Evolutionary conservation across 306 rosid species (phyloP), one percentile per base, ranked within the genome.

Genomic region (Quercus suber): DNA sequence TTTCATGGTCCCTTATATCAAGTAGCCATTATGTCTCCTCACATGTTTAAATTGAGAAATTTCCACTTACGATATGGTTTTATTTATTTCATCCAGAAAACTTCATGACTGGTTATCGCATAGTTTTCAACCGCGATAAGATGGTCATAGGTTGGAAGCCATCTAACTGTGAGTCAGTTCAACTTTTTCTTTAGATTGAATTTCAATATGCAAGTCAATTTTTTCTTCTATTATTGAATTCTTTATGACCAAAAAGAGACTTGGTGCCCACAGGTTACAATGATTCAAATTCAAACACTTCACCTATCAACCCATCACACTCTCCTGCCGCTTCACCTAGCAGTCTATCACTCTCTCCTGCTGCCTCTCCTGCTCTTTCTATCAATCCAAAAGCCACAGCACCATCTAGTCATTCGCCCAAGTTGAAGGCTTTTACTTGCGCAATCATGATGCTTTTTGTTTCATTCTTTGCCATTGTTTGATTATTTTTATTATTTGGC

Each of bases 71-170:
- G 17, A 55, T 35, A 12, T 53, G 63, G 60, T 31, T 77, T 73
- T 30, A 56, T 70, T 71, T 33, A 51, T 77, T 19, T 87, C 70
- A 72, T 71, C 83, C 90, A 93, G 99, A 90, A 60, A 93, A 93
- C 89, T 89, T 96, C 93, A 96, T 96, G 98, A 88, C 96, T 37
- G 96, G 98, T 58, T 92, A 96, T 82, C 89, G 81, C 4, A 57
- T 93, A 49, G 79, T 85, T 64, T 96, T 96, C 69, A 95, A 96
- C 64, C 96, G 98, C 9, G 92, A 91, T 33, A 90, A 84, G 84
- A 88, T 63, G 85, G 65, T 86, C 31, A 74, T 96, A 43, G 94
- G 97, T 71, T 96, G 99, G 99, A 90, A 76, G 71, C 77, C 65
- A 35, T 87, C 96, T 4, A 33, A 93, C 33, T 96, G 99, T 96